phyloP scores from a whole-genome alignment of 352 stramenopile species.

The Thraustochytrium striatum region DNA sequence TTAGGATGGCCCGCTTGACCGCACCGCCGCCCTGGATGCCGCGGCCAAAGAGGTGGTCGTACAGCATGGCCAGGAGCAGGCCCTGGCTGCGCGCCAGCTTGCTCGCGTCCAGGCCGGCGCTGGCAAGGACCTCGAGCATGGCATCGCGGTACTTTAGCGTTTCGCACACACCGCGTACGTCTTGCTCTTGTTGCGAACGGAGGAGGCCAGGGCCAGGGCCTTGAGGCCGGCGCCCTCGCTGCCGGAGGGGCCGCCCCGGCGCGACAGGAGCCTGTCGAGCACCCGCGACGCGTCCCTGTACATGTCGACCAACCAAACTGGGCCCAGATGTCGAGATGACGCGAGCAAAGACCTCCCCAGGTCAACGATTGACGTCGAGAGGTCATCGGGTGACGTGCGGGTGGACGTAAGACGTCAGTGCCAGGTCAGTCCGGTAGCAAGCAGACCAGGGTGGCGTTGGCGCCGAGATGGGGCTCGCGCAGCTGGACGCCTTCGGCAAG shows the following conservation, averaged over 20 bases:
- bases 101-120: not conserved
- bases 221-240: constrained; percentile 59
- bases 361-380: too few relatives aligned
- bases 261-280: constrained; percentile 3
- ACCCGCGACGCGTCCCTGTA: constrained; percentile 34
- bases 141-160: constrained; percentile 77
- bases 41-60: constrained; percentile 75
- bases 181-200: constrained; percentile 74
- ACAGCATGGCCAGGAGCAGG: constrained; percentile 73
- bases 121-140: constrained; percentile 63
- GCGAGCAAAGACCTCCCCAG: too few relatives aligned
- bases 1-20: constrained; percentile 76
- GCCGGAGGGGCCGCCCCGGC: not conserved
- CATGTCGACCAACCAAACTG: too few relatives aligned
- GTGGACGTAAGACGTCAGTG: too few relatives aligned
- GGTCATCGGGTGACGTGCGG: too few relatives aligned
- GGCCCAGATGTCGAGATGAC: too few relatives aligned
- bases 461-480: too few relatives aligned
- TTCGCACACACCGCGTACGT: constrained; percentile 78
- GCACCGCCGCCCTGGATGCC: constrained; percentile 74
- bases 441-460: too few relatives aligned
- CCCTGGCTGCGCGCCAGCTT: constrained; percentile 49
- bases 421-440: too few relatives aligned
- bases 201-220: constrained; percentile 71
- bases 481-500: constrained; percentile 29